Evolutionary conservation across 1,139 yeast species (phyloP).

Genomic region (Debaryomyces sp.): DNA sequence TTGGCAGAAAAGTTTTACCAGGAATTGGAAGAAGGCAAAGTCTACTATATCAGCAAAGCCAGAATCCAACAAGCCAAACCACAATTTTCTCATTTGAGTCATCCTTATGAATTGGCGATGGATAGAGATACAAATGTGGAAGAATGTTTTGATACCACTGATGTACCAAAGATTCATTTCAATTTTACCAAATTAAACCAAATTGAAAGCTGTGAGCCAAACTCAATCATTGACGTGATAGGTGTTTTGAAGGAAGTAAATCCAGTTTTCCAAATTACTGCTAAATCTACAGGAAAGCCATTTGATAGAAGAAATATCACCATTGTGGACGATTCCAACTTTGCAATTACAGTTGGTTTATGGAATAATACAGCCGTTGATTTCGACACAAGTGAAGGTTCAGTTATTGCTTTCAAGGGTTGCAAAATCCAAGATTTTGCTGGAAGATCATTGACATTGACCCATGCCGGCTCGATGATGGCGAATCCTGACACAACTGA

Average conservation of each 20-base stretch:
- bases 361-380: slow-evolving; percentile 90
- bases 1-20: slow-evolving; percentile 79
- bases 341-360: slow-evolving; percentile 75
- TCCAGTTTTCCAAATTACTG: slow-evolving; percentile 78
- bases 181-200: slow-evolving; percentile 72
- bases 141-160: slow-evolving; percentile 63
- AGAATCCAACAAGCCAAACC: slow-evolving; percentile 83
- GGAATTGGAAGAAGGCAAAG: slow-evolving; percentile 83
- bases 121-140: slow-evolving; percentile 79
- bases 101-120: slow-evolving; percentile 84
- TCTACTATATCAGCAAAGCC: slow-evolving; percentile 81
- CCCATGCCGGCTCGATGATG: slow-evolving; percentile 74
- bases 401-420: slow-evolving; percentile 91
- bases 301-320: slow-evolving; percentile 88
- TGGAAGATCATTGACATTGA: slow-evolving; percentile 82
- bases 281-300: slow-evolving; percentile 89
- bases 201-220: slow-evolving; percentile 68
- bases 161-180: slow-evolving; percentile 80
- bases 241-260: slow-evolving; percentile 82
- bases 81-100: slow-evolving; percentile 79
- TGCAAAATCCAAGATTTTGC: slow-evolving; percentile 88
- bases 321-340: slow-evolving; percentile 83
- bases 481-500: slow-evolving; percentile 89
- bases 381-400: slow-evolving; percentile 72
- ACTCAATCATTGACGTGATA: slow-evolving; percentile 78